Conservation (phyloP, 768 basidiomycete species). For the Termitomyces sp. region DNA sequence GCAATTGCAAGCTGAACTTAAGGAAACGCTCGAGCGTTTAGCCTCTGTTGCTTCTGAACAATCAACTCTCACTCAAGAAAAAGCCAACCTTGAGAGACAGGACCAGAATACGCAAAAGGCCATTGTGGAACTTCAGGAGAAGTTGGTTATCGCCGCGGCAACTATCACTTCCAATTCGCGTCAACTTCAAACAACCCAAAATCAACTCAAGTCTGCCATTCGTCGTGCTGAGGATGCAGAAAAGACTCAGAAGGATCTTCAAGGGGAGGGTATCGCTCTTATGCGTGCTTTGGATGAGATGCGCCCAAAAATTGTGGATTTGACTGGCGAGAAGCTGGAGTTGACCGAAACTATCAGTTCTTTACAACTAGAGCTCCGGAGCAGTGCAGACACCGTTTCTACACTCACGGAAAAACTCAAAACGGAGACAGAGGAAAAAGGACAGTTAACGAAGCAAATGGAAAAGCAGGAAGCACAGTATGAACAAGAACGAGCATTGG, state of each 20-base stretch:
- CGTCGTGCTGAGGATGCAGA: slow-evolving; percentile 75
- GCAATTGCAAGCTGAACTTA: slow-evolving; percentile 35
- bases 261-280: slow-evolving; percentile 70
- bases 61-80: slow-evolving; percentile 43
- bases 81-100: slow-evolving; percentile 41
- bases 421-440: slow-evolving; percentile 46
- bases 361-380: slow-evolving; percentile 47
- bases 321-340: slow-evolving; percentile 67
- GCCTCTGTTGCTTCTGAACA: slow-evolving; percentile 38
- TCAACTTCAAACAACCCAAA: slow-evolving; percentile 54
- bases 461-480: slow-evolving; percentile 38
- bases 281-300: slow-evolving; percentile 83
- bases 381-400: slow-evolving; percentile 51
- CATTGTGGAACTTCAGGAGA: slow-evolving; percentile 50
- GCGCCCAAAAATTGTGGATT: slow-evolving; percentile 77
- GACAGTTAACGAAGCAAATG: slow-evolving; percentile 37
- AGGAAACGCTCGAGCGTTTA: slow-evolving; percentile 36
- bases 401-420: slow-evolving; percentile 57
- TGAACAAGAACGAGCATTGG: slow-evolving; percentile 47
- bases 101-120: slow-evolving; percentile 38
- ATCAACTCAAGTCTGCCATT: slow-evolving; percentile 57
- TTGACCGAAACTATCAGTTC: slow-evolving; percentile 58
- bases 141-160: slow-evolving; percentile 48
- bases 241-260: slow-evolving; percentile 62
- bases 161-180: slow-evolving; percentile 49